These are phyloP conservation scores for Starmerella powellii DNA, from an alignment of 805 yeast genomes.

Conservation along the genomic window DNA sequence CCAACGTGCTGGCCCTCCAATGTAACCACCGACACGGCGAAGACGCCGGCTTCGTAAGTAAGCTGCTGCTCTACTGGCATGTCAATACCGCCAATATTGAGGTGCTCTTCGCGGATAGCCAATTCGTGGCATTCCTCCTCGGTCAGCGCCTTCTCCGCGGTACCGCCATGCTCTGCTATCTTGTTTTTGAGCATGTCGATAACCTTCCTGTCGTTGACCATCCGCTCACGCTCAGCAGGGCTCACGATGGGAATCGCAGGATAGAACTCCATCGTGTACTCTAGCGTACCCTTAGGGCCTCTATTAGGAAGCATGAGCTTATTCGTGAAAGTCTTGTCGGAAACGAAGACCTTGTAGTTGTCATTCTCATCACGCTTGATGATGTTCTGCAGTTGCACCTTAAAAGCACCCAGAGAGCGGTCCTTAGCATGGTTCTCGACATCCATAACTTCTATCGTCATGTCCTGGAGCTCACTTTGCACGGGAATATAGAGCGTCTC, in stretches of 20 bases:
- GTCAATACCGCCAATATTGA: slow-evolving; percentile 27
- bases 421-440: slow-evolving; percentile 68
- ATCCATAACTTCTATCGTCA: slow-evolving; percentile 87
- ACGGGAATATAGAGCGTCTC: slow-evolving; percentile 73
- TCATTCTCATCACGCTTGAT: slow-evolving; percentile 54
- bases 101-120: slow-evolving; percentile 20
- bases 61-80: slow-evolving; percentile 38
- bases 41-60: slow-evolving; percentile 59
- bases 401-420: slow-evolving; percentile 75
- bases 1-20: slow-evolving; percentile 27
- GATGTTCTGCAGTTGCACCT: slow-evolving; percentile 52
- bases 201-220: slow-evolving; percentile 43
- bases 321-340: slow-evolving; percentile 45
- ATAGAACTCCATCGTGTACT: slow-evolving; percentile 67
- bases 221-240: slow-evolving; percentile 39
- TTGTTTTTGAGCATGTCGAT: slow-evolving; percentile 22
- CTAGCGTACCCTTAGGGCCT: slow-evolving; percentile 72
- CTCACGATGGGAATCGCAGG: slow-evolving; percentile 73
- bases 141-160: slow-evolving; percentile 12
- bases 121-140: slow-evolving; percentile 29
- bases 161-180: slow-evolving; percentile 15
- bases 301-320: slow-evolving; percentile 55
- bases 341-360: slow-evolving; percentile 45
- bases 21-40: slow-evolving; percentile 45
- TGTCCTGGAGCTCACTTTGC: slow-evolving; percentile 66